Percentiles rank a stretch among this genome's conserved stretches.
Conservation (phyloP, 2,329 filamentous ascomycete genomes). For the Seiridium unicorne region DNA sequence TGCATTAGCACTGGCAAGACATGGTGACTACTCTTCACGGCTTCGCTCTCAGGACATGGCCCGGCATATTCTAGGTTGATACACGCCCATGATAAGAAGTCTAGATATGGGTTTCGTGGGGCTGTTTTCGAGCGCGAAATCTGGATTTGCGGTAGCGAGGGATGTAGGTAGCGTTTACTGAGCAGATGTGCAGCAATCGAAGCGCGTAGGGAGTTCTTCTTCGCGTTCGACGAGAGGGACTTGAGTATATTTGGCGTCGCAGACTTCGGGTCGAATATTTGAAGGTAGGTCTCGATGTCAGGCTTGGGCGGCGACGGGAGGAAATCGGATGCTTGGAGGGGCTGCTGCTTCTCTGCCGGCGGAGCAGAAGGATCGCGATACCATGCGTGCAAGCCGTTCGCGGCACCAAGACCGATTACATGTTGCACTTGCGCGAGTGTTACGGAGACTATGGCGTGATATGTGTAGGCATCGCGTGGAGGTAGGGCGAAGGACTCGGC, state of each 20-base stretch:
- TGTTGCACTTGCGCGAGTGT: constrained; percentile 47
- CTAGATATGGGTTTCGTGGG: constrained; percentile 62
- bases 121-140: constrained; percentile 39
- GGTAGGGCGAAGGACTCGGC: constrained; percentile 42
- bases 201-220: constrained; percentile 59
- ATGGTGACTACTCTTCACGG: constrained; percentile 60
- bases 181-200: constrained; percentile 56
- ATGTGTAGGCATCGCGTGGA: constrained; percentile 44
- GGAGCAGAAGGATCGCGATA: constrained; percentile 35
- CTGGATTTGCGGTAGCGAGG: constrained; percentile 36
- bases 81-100: constrained; percentile 66
- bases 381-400: constrained; percentile 48
- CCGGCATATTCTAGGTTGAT: constrained; percentile 65
- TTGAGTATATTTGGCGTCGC: constrained; percentile 61
- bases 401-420: constrained; percentile 39
- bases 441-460: constrained; percentile 50
- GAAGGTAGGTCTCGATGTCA: constrained; percentile 66
- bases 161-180: constrained; percentile 49
- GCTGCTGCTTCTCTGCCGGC: constrained; percentile 19
- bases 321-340: constrained; percentile 17
- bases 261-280: constrained; percentile 62
- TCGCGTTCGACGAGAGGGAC: constrained; percentile 48
- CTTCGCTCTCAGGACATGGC: constrained; percentile 50
- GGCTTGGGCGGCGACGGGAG: constrained; percentile 47
- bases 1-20: constrained; percentile 73